Evolutionary conservation across 2,329 filamentous ascomycete genomes (phyloP).

Genomic region (Neofusicoccum kwambonambiense): DNA sequence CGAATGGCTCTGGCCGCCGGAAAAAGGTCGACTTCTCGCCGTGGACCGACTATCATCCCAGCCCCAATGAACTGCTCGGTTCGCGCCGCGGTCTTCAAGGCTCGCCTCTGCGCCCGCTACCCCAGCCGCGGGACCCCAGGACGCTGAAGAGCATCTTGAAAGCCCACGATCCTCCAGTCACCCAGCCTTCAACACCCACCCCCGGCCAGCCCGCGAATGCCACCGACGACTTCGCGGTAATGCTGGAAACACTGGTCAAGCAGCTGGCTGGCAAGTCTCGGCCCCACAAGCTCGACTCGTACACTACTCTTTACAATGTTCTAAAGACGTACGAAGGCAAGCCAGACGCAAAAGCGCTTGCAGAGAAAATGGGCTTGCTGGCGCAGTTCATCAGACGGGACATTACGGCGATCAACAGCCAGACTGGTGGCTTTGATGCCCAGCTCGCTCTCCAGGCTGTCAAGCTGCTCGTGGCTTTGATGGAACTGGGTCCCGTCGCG

Average conservation of each 20-base stretch:
- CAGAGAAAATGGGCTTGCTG: constrained; percentile 74
- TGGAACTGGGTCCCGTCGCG: constrained; percentile 71
- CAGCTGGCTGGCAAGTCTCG: constrained; percentile 75
- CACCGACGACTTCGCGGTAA: constrained; percentile 65
- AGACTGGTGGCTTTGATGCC: constrained; percentile 58
- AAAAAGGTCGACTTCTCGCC: constrained; percentile 66
- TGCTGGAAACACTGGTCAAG: constrained; percentile 81
- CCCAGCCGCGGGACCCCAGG: constrained; percentile 52
- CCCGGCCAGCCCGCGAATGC: constrained; percentile 42
- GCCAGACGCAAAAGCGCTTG: constrained; percentile 48
- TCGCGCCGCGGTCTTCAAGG: constrained; percentile 22
- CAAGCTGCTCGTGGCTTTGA: constrained; percentile 72
- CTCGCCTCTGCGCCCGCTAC: constrained; percentile 47
- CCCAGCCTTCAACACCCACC: background rate
- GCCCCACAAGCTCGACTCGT: constrained; percentile 77
- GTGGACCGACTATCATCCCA: constrained; percentile 53
- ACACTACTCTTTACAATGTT: constrained; percentile 72
- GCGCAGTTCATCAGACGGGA: constrained; percentile 84
- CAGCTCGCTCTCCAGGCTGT: constrained; percentile 76
- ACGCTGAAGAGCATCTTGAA: constrained; percentile 81
- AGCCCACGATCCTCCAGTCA: constrained; percentile 47
- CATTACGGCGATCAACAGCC: constrained; percentile 55
- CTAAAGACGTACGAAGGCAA: constrained; percentile 80
- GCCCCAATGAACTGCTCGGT: constrained; percentile 31
- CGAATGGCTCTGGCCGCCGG: constrained; percentile 37